These are phyloP conservation scores for Ceratocystis alfenasii DNA, from an alignment of 2,329 filamentous ascomycete species.

Conservation along the genomic window DNA sequence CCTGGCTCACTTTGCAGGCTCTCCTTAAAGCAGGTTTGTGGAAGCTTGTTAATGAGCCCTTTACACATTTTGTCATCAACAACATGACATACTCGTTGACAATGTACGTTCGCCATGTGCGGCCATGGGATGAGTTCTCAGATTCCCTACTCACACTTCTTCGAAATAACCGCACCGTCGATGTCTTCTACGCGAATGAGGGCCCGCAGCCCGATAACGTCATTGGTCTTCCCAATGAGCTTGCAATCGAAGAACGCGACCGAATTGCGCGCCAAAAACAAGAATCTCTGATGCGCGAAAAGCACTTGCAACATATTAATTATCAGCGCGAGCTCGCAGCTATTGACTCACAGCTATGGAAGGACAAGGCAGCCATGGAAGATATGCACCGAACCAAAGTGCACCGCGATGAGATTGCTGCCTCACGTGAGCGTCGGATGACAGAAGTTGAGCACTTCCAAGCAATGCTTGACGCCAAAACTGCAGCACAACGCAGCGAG, in stretches of 20 bases:
- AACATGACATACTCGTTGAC: constrained; percentile 51
- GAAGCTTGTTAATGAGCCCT: constrained; percentile 50
- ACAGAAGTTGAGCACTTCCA: constrained; percentile 37
- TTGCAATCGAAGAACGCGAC: constrained; percentile 39
- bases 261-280: constrained; percentile 38
- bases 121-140: constrained; percentile 25
- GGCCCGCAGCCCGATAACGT: constrained; percentile 44
- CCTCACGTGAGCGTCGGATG: constrained; percentile 35
- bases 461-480: constrained; percentile 28
- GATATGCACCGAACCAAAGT: constrained; percentile 38
- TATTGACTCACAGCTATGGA: constrained; percentile 40
- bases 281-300: constrained; percentile 36
- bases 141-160: constrained; percentile 37
- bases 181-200: constrained; percentile 43
- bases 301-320: constrained; percentile 38
- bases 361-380: constrained; percentile 40
- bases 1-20: constrained; percentile 43
- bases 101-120: constrained; percentile 45
- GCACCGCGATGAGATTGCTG: constrained; percentile 36
- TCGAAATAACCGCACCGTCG: constrained; percentile 39
- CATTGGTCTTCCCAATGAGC: constrained; percentile 39
- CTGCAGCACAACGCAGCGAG: constrained; percentile 28
- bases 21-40: constrained; percentile 53
- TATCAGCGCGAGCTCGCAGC: constrained; percentile 41
- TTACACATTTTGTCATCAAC: constrained; percentile 42